Conservation (phyloP, 2,329 filamentous ascomycete genomes). For the Fonsecaea nubica region DNA sequence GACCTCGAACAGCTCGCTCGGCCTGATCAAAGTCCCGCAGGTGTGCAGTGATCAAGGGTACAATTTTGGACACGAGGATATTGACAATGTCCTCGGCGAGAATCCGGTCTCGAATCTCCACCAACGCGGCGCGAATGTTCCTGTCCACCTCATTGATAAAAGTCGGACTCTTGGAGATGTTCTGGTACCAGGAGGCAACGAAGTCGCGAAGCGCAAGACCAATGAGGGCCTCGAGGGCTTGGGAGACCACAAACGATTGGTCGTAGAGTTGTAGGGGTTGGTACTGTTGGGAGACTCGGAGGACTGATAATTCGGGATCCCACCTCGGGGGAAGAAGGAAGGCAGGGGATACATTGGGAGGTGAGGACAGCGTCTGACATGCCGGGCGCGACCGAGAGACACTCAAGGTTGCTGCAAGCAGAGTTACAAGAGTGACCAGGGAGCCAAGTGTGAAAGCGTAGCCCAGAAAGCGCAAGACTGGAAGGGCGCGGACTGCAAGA, state of each 20-base stretch:
- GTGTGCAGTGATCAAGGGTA: conserved; percentile 87
- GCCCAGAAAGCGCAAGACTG: conserved; percentile 80
- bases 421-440: conserved; percentile 60
- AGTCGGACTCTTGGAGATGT: conserved; percentile 78
- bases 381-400: conserved; percentile 42
- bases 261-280: conserved; percentile 73
- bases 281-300: conserved; percentile 72
- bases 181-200: conserved; percentile 83
- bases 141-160: conserved; percentile 89
- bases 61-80: conserved; percentile 77
- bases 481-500: conserved; percentile 80
- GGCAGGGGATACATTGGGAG: conserved; percentile 49
- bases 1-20: conserved; percentile 83
- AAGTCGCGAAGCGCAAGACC: conserved; percentile 81
- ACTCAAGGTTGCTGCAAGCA: conserved; percentile 63
- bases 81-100: conserved; percentile 82
- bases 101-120: conserved; percentile 73
- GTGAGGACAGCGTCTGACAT: conserved; percentile 52
- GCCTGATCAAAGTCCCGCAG: conserved; percentile 90
- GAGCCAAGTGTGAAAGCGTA: conserved; percentile 81
- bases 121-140: conserved; percentile 74
- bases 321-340: conserved; percentile 71
- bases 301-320: conserved; percentile 70
- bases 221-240: conserved; percentile 79
- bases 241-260: conserved; percentile 76